Evolutionary conservation across 768 basidiomycete species (phyloP), one percentile per base, ranked within the genome.

Genomic region (Kwoniella botswanensis): DNA sequence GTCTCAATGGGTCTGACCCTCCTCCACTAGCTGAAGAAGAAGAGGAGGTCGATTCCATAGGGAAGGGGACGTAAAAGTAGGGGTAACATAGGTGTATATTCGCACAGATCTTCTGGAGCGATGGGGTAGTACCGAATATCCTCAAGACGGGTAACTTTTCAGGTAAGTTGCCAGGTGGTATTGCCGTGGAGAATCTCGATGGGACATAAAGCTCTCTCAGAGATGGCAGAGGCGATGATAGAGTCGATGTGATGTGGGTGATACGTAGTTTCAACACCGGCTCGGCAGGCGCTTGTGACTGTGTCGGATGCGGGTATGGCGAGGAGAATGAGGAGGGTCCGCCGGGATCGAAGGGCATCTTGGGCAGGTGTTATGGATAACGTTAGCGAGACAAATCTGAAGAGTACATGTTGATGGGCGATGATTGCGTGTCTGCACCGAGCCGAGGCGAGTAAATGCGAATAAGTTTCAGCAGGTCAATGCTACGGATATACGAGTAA

Each of bases 21-120:
- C 46, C 46, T 50, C 46, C 46, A 50, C 46, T 15, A 17, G 46
- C 46, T 15, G 46, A 50, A 2, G 57, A 58, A 26, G 85, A 86
- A 50, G 46, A 50, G 46, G 57, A 58, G 29, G 85, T 86, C 0
- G 89, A 89, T 56, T 87, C 87, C 79, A 95, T 82, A 41, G 87
- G 87, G 85, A 96, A 99, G 75, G 93, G 91, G 57, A 96, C 87
- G 82, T 88, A 96, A 82, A 95, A 90, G 84, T 99, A 99, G 0
- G 96, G 95, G 84, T 91, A 96, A 57, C 80, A 81, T 12, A 81
- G 67, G 55, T 97, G 95, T 52, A 98, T 86, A 85, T 97, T 91
- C 15, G 95, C 87, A 79, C 94, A 95, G 21, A 93, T 88, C 79
- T 89, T 91, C 82, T 89, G 86, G 15, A 93, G 92, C 2, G 84